Percentiles rank a stretch among this genome's conserved stretches.
Conservation (phyloP, 257 asterid species). For the Solanum chiquidenum region DNA sequence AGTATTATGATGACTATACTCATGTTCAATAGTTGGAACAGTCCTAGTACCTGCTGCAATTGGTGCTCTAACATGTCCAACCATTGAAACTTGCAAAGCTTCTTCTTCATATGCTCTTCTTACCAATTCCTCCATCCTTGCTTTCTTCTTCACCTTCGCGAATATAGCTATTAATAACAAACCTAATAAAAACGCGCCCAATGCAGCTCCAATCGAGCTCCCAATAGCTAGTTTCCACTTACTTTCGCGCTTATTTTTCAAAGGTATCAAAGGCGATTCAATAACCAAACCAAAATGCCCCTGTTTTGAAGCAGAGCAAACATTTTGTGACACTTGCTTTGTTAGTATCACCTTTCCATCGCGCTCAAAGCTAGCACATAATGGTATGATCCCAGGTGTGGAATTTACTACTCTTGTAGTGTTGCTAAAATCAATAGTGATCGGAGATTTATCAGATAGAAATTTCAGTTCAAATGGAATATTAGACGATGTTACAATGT, state of each 20-base stretch:
- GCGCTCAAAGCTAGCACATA: slow-evolving; percentile 59
- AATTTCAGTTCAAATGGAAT: slow-evolving; percentile 41
- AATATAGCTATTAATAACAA: slow-evolving; percentile 56
- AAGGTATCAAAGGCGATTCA: slow-evolving; percentile 56
- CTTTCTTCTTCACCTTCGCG: slow-evolving; percentile 71
- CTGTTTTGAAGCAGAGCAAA: slow-evolving; percentile 33
- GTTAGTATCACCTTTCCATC: slow-evolving; percentile 45
- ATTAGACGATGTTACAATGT: neutral
- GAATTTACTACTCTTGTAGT: neutral
- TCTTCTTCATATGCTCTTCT: slow-evolving; percentile 93
- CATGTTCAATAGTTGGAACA: slow-evolving; percentile 54
- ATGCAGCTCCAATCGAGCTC: slow-evolving; percentile 55
- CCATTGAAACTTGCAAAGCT: slow-evolving; percentile 92
- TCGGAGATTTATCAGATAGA: slow-evolving; percentile 29
- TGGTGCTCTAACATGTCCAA: slow-evolving; percentile 81
- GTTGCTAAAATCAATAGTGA: slow-evolving; percentile 45
- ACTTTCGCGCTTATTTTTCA: slow-evolving; percentile 33
- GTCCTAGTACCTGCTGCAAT: slow-evolving; percentile 66
- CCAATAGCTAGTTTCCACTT: slow-evolving; percentile 53
- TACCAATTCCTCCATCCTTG: slow-evolving; percentile 74
- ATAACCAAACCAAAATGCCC: slow-evolving; percentile 76
- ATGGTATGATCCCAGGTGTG: slow-evolving; percentile 34
- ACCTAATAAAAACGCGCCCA: slow-evolving; percentile 59
- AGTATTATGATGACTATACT: slow-evolving; percentile 21
- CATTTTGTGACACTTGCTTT: slow-evolving; percentile 24